Evolutionary conservation across 371 early-diverging fungal genomes (phyloP).

Genomic region (Entomophthora muscae): DNA sequence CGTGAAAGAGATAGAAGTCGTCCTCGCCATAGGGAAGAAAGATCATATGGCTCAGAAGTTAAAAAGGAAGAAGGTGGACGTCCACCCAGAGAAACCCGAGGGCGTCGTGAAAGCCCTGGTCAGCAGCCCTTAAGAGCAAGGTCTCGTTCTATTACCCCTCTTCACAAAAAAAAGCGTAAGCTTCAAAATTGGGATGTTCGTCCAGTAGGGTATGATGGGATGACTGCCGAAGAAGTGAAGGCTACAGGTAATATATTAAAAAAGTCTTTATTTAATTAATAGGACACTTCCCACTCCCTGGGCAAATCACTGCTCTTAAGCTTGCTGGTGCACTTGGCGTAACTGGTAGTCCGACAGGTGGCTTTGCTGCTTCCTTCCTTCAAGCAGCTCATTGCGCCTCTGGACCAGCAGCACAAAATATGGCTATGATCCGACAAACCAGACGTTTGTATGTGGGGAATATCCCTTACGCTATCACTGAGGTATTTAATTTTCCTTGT

Average conservation of each 20-base stretch:
- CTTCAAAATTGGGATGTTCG: conserved; percentile 85
- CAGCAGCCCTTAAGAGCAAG: conserved; percentile 17
- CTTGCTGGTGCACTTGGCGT: conserved; percentile 30
- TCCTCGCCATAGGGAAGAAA: neutral
- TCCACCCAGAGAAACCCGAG: conserved; percentile 16
- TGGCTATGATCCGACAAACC: conserved; percentile 41
- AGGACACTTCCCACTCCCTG: conserved; percentile 75
- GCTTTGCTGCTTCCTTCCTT: conserved; percentile 15
- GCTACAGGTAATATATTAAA: conserved; percentile 29
- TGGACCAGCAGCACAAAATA: conserved; percentile 19
- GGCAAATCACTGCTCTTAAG: conserved; percentile 53
- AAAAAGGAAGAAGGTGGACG: conserved; percentile 12
- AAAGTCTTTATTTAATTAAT: neutral
- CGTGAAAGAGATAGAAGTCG: conserved; percentile 2
- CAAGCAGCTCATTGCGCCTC: conserved; percentile 21
- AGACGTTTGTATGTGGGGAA: conserved; percentile 84
- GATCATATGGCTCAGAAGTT: neutral
- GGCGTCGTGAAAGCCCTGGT: conserved; percentile 19
- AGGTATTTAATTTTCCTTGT: conserved; percentile 20
- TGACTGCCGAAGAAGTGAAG: conserved; percentile 81
- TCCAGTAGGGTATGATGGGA: conserved; percentile 79
- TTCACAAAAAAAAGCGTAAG: conserved; percentile 61
- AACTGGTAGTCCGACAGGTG: conserved; percentile 21
- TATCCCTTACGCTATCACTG: conserved; percentile 63
- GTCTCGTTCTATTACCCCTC: conserved; percentile 38